Base-by-base conservation (phyloP, 192 early-diverging fungal species). In the Linnemannia hyalina region DNA sequence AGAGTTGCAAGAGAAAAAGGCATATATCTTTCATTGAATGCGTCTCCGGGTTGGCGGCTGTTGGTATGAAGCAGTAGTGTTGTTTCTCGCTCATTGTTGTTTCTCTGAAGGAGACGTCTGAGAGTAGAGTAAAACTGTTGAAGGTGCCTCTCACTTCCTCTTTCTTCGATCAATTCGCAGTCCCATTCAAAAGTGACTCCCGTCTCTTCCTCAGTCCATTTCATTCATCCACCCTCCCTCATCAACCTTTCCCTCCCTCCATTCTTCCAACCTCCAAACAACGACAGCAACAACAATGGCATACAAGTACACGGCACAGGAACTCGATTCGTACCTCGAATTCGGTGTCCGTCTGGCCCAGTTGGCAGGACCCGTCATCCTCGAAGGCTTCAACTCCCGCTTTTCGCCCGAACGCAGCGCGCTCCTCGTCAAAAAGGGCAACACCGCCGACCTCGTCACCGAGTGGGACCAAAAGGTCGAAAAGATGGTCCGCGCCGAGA, bases 381-480 rank as follows among this genome's bases (percentile, higher is more conserved):
- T 87, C 46, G 89, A 90, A 9, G 94, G 91, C 6, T 88, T 94
- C 55, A 78, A 92, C 74, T 81, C 70, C 32, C 90, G 92, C 54
- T 82, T 88, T 23, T 65, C 88, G 2, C 81, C 88, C 18, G 80
- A 89, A 29, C 83, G 88, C 16, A 85, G 83, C 70, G 73, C 80
- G 47, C 75, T 92, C 18, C 78, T 89, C n/a, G 87, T 85, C 57
- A 95, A 94, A 88, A 81, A 92, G 77, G 90, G 88, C 32, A 95
- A 95, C 81, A 89, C 93, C 11, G 89, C 92, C 16, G 96, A 97
- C 77, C 82, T 97, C 44, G 95, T 99, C 29, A 99, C 98, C 0
- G 94, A 92, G 38, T 97, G 95, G 22, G 98, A 98, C 81, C 90
- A 93, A 54, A 91, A 90, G 46, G 97, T 98, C 1, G 97, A 99